Percentiles rank a stretch among this genome's conserved stretches.
These are phyloP conservation scores for Kodamaea sagamina DNA, from an alignment of 805 yeast genomes.

Conservation along the genomic window DNA sequence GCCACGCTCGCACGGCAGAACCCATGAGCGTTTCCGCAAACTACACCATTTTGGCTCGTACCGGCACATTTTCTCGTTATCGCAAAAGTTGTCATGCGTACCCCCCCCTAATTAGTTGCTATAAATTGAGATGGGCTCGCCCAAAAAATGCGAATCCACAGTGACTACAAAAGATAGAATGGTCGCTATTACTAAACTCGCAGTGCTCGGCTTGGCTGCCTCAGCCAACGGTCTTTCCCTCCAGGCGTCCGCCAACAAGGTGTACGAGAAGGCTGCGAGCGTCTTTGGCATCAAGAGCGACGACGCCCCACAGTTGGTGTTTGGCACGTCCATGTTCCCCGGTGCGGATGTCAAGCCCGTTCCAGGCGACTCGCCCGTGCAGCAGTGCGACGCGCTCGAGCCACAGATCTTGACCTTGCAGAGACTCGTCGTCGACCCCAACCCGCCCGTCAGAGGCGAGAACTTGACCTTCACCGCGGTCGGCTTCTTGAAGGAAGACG, in stretches of 20 bases:
- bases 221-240: slow-evolving; percentile 24
- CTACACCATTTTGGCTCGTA: background rate
- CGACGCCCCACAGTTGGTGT: slow-evolving; percentile 4
- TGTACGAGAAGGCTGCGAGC: slow-evolving; percentile 11
- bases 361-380: slow-evolving; percentile 88
- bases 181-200: slow-evolving; percentile 25
- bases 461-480: slow-evolving; percentile 77
- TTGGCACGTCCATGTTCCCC: slow-evolving; percentile 26
- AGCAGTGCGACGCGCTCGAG: slow-evolving; percentile 66
- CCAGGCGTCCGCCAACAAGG: slow-evolving; percentile 1
- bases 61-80: slow-evolving; percentile 6
- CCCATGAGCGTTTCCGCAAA: background rate
- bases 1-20: background rate
- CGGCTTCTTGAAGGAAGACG: slow-evolving; percentile 56
- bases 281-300: slow-evolving; percentile 6
- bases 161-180: slow-evolving; percentile 13
- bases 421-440: slow-evolving; percentile 66
- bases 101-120: slow-evolving; percentile 1
- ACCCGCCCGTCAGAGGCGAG: slow-evolving; percentile 86
- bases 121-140: slow-evolving; percentile 2
- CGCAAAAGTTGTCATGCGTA: slow-evolving; percentile 4
- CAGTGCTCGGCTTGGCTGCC: slow-evolving; percentile 16
- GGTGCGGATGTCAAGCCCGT: slow-evolving; percentile 59
- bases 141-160: slow-evolving; percentile 1
- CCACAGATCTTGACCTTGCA: slow-evolving; percentile 66